These are phyloP conservation scores for Suillus occidentalis DNA, from an alignment of 768 basidiomycete genomes.

Conservation along the genomic window DNA sequence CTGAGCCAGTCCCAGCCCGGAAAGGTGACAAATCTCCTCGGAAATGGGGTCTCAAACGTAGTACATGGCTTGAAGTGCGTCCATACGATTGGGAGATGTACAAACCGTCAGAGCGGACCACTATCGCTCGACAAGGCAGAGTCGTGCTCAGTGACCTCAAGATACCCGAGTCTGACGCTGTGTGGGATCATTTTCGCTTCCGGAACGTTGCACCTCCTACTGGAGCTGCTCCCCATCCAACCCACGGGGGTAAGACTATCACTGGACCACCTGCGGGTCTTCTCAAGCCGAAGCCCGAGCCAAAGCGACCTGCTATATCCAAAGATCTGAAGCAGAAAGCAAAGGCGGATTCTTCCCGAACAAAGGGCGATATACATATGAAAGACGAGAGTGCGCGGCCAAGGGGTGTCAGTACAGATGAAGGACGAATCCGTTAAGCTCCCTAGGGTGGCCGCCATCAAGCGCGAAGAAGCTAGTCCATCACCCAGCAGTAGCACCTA, in stretches of 20 bases:
- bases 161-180: constrained; percentile 58
- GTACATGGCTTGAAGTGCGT: constrained; percentile 67
- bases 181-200: constrained; percentile 57
- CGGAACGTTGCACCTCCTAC: constrained; percentile 21
- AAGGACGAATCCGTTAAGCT: constrained; percentile 46
- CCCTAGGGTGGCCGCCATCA: constrained; percentile 31
- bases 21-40: constrained; percentile 39
- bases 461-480: constrained; percentile 26
- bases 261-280: constrained; percentile 12
- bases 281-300: constrained; percentile 25
- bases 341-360: constrained; percentile 23
- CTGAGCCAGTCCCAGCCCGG: constrained; percentile 41
- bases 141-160: constrained; percentile 46
- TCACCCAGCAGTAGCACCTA: constrained; percentile 12
- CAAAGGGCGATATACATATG: constrained; percentile 39
- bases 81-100: constrained; percentile 62
- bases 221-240: constrained; percentile 14
- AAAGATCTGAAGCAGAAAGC: constrained; percentile 46
- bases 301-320: constrained; percentile 47
- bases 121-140: constrained; percentile 55
- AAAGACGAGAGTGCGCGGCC: constrained; percentile 36
- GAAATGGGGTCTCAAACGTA: constrained; percentile 54
- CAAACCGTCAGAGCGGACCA: constrained; percentile 44
- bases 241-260: constrained; percentile 11
- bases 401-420: constrained; percentile 42